Conservation (phyloP, 768 basidiomycete species). For the Serendipita sp. region DNA sequence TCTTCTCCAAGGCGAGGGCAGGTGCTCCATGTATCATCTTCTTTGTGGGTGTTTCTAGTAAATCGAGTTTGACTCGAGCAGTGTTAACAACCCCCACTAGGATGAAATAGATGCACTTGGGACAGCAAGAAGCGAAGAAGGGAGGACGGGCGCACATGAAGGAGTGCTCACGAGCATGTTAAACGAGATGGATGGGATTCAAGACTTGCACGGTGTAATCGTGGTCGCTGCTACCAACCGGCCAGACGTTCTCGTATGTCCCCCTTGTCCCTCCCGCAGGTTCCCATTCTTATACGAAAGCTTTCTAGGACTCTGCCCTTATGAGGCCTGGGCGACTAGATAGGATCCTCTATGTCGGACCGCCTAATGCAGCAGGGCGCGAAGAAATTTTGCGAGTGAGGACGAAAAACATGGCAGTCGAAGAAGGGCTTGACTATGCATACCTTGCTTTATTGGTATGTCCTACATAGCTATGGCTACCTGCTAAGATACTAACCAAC, state of each 20-base stretch:
- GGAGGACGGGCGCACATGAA: slow-evolving; percentile 46
- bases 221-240: slow-evolving; percentile 85
- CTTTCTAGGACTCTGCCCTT: slow-evolving; percentile 69
- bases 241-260: slow-evolving; percentile 74
- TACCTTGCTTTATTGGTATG: slow-evolving; percentile 56
- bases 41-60: slow-evolving; percentile 71
- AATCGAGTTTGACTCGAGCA: no score
- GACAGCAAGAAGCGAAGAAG: slow-evolving; percentile 46
- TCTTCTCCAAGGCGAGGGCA: slow-evolving; percentile 86
- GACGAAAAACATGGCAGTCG: slow-evolving; percentile 64
- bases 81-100: slow-evolving; percentile 32
- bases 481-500: not conserved
- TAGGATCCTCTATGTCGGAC: slow-evolving; percentile 85
- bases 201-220: slow-evolving; percentile 88
- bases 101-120: slow-evolving; percentile 96
- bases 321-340: slow-evolving; percentile 93
- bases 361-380: slow-evolving; percentile 64
- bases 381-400: slow-evolving; percentile 75
- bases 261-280: not conserved
- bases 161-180: slow-evolving; percentile 85
- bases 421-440: slow-evolving; percentile 45
- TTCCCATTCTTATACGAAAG: not conserved
- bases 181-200: slow-evolving; percentile 98
- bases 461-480: no score
- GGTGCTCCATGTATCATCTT: slow-evolving; percentile 93